Base-by-base conservation (phyloP, 139 green algal genomes). In the Tetradesmus lagerheimii region DNA sequence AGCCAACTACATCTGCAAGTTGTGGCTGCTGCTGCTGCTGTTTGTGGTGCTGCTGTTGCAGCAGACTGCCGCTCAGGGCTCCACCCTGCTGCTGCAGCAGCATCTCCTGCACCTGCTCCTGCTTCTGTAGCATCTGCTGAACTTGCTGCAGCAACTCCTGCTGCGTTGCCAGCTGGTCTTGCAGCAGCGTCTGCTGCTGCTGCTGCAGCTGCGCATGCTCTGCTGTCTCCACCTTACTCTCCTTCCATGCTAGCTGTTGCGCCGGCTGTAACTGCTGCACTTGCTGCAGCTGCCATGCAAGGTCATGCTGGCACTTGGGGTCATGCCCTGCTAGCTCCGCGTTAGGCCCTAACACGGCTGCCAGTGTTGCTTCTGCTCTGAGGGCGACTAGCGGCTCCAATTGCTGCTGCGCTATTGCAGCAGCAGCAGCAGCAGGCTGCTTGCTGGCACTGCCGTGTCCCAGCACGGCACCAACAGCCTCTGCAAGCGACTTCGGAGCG, bases 241-340 rank as follows among this genome's bases (percentile, higher is more conserved):
- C 31, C 9, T 79, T n/a, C 71, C 31, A 41, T 79, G n/a, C 31
- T n/a, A 41, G 71, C 31, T 15, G 37, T 37, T 82, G 35, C 11
- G 16, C 41, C 43, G 67, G 47, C 3, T 50, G 27, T 31, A 41
- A 2, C 80, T 86, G 80, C n/a, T 75, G 67, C 67, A 39, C n/a
- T n/a, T 86, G 80, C 80, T 86, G 80, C 31, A 74, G n/a, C 57
- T 86, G 80, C 80, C 57, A 71, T 75, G 80, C 16, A 75, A n/a
- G 14, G 45, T 45, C 45, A 15, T 43, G 57, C 57, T 71, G 80
- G 15, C 25, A 16, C 43, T 38, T 29, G 41, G 35, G 43, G 79
- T 27, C 35, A 35, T 16, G 45, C 37, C 29, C 53, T 77, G 50
- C 75, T 80, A 15, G 31, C 9, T 45, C 35, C 29, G 35, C 75